phyloP scores from a whole-genome alignment of 2,329 filamentous ascomycete genomes.

The Fusarium penzigii region DNA sequence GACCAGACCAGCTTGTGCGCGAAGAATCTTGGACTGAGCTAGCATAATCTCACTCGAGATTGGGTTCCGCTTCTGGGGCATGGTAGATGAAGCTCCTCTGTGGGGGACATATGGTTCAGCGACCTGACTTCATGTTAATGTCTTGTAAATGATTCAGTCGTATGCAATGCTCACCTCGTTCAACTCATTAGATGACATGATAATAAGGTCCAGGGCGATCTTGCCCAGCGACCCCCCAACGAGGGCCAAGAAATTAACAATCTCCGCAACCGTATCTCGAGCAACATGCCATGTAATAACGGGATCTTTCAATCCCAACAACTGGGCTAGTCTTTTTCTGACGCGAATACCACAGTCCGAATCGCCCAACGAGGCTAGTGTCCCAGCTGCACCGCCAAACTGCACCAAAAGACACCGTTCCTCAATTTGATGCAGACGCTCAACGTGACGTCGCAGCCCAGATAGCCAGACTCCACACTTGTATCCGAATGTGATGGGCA shows the following conservation, averaged over 20 bases:
- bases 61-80: slow-evolving; percentile 61
- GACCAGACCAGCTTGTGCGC: slow-evolving; percentile 51
- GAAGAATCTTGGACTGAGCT: slow-evolving; percentile 55
- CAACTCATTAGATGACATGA: slow-evolving; percentile 60
- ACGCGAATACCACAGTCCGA: slow-evolving; percentile 50
- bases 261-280: slow-evolving; percentile 54
- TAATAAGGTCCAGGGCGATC: slow-evolving; percentile 55
- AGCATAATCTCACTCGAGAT: slow-evolving; percentile 59
- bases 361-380: slow-evolving; percentile 53
- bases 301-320: slow-evolving; percentile 49
- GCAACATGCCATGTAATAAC: slow-evolving; percentile 59
- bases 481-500: slow-evolving; percentile 58
- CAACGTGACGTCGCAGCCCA: slow-evolving; percentile 47
- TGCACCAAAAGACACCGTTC: slow-evolving; percentile 52
- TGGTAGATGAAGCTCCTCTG: slow-evolving; percentile 54
- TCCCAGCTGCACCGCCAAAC: slow-evolving; percentile 58
- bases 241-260: slow-evolving; percentile 54
- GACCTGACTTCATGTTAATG: slow-evolving; percentile 54
- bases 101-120: slow-evolving; percentile 52
- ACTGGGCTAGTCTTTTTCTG: slow-evolving; percentile 48
- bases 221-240: slow-evolving; percentile 57
- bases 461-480: slow-evolving; percentile 58
- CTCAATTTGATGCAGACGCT: slow-evolving; percentile 49
- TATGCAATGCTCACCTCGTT: slow-evolving; percentile 44
- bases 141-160: slow-evolving; percentile 55